A percentile compares a stretch with the other conserved stretches of the same genome.
Evolutionary conservation across 495 filamentous ascomycete genomes (phyloP).

Genomic region (Penicillium robsamsonii): DNA sequence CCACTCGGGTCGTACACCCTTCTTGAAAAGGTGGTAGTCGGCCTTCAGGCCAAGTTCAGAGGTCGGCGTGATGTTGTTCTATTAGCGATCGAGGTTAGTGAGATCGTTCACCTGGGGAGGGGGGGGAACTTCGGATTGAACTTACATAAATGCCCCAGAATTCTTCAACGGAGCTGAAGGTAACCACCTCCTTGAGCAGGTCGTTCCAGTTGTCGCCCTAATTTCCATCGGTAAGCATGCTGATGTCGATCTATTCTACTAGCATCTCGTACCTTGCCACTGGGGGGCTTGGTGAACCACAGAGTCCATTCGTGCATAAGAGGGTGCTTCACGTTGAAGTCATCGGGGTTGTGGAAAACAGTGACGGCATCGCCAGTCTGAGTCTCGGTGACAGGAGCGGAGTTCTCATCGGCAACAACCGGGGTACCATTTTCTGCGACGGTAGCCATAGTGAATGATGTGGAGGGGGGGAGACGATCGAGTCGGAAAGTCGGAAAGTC

Average conservation of each 20-base stretch:
- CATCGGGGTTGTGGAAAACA: slow-evolving; percentile 94
- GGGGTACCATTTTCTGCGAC: slow-evolving; percentile 43
- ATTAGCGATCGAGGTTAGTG: slow-evolving; percentile 7
- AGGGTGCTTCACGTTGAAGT: slow-evolving; percentile 99
- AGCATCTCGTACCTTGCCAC: slow-evolving; percentile 72
- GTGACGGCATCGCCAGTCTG: slow-evolving; percentile 56
- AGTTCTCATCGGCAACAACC: slow-evolving; percentile 44
- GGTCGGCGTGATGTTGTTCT: slow-evolving; percentile 98
- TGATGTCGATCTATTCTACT: slow-evolving; percentile 2
- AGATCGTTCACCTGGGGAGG: neutral
- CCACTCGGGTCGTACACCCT: slow-evolving; percentile 95
- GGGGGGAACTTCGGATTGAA: slow-evolving; percentile 11
- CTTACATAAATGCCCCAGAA: slow-evolving; percentile 99
- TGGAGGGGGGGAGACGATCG: slow-evolving; percentile 18
- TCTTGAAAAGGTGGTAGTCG: slow-evolving; percentile 99
- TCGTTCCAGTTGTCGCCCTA: slow-evolving; percentile 99
- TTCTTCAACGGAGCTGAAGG: slow-evolving; percentile 96
- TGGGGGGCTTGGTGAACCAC: slow-evolving; percentile 99
- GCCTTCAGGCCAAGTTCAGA: slow-evolving; percentile 95
- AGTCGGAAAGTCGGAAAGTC: slow-evolving; percentile 20
- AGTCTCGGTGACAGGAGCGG: slow-evolving; percentile 32
- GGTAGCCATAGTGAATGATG: slow-evolving; percentile 38
- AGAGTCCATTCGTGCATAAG: slow-evolving; percentile 95
- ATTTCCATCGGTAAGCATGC: slow-evolving; percentile 16
- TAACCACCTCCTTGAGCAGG: slow-evolving; percentile 95